These are phyloP conservation scores for Metschnikowia rubicola DNA, from an alignment of 805 yeast species.

Conservation along the genomic window DNA sequence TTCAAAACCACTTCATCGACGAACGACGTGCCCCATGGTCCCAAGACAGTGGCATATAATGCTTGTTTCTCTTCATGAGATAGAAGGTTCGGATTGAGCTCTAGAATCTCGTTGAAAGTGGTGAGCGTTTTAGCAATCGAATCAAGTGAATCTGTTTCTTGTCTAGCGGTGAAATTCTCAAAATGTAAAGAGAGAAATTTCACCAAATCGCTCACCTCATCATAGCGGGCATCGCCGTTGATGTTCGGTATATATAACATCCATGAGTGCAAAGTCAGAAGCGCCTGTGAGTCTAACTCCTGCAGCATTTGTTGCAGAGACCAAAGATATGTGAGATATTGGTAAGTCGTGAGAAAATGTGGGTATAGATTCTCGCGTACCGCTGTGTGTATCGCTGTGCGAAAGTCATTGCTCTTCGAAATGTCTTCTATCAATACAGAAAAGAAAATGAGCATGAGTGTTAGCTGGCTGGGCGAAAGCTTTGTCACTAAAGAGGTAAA, in stretches of 20 bases:
- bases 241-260: slow-evolving; percentile 33
- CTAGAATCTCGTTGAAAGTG: slow-evolving; percentile 44
- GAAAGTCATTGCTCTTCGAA: slow-evolving; percentile 27
- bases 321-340: slow-evolving; percentile 15
- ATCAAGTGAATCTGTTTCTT: slow-evolving; percentile 14
- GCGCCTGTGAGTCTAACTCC: slow-evolving; percentile 11
- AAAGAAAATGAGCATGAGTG: slow-evolving; percentile 28
- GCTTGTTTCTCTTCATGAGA: slow-evolving; percentile 25
- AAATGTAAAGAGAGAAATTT: slow-evolving; percentile 20
- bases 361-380: slow-evolving; percentile 36
- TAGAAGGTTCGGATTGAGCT: slow-evolving; percentile 43
- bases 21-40: slow-evolving; percentile 43
- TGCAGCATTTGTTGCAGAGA: slow-evolving; percentile 6
- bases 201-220: slow-evolving; percentile 9
- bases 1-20: slow-evolving; percentile 32
- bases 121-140: slow-evolving; percentile 21
- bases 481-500: slow-evolving; percentile 1
- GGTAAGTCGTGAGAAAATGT: slow-evolving; percentile 16
- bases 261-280: slow-evolving; percentile 36
- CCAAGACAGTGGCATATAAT: slow-evolving; percentile 37
- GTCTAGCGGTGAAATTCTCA: background rate
- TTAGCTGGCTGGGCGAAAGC: slow-evolving; percentile 3
- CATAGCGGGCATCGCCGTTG: slow-evolving; percentile 31
- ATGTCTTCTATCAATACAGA: slow-evolving; percentile 54
- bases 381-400: slow-evolving; percentile 33